Base-by-base conservation (phyloP, 768 basidiomycete genomes). In the Nidularia pulvinata region DNA sequence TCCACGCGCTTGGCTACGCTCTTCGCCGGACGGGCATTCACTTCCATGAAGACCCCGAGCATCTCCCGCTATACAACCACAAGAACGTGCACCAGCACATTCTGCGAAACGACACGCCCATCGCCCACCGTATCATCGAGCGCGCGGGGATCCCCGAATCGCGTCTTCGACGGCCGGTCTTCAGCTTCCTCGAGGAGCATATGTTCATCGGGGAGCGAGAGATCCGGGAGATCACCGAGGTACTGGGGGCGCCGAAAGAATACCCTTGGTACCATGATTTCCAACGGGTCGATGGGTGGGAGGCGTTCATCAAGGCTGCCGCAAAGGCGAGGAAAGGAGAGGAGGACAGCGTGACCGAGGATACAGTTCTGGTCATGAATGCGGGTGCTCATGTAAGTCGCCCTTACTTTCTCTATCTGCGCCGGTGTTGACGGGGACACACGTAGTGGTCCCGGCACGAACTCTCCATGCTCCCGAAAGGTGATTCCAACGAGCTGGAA, bases 371-470 rank as follows among this genome's bases (percentile, higher is more conserved):
- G 33, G 19, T 69, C 33, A 58, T 67, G 55, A 69, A 69, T 48
- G 61, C 65, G 10, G 67, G 67, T 13, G 62, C 62, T 36, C 61
- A 65, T 53, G 67, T 67, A 57, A 16, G 60, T 55, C 16, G 33
- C 9, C 35, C 3, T 39, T 19, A 11, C 5, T 13, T 35, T 14
- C 47, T 46, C 1, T 11, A 37, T 19, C 7, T 22, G 6, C 42
- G 13, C n/a, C n/a, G n/a, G n/a, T n/a, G n/a, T n/a, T n/a, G n/a
- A n/a, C n/a, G n/a, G n/a, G n/a, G n/a, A n/a, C n/a, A n/a, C n/a
- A n/a, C n/a, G n/a, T 32, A 68, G 63, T 69, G 67, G 67, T 69
- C 67, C 3, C 55, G 67, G 16, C 60, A 63, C 32, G 58, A 63
- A 49, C 58, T 69, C 7, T 61, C 61, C 22, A 64, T 69, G 59